These are phyloP conservation scores for Suillus alpinus DNA, from an alignment of 768 basidiomycete genomes.

Conservation along the genomic window DNA sequence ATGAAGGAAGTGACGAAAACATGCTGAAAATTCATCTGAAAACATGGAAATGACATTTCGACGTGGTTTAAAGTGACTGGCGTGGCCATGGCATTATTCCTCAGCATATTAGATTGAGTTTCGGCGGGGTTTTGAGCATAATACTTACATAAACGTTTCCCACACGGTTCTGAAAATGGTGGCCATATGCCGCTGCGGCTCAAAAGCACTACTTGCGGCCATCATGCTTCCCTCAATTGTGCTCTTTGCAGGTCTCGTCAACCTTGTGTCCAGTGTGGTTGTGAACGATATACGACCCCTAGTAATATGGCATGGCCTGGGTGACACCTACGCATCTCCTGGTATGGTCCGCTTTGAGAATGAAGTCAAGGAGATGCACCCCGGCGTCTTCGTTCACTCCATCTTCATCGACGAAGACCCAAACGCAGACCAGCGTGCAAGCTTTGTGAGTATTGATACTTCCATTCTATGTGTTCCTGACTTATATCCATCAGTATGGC, in stretches of 20 bases:
- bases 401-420: slow-evolving; percentile 62
- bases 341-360: slow-evolving; percentile 69
- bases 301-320: slow-evolving; percentile 79
- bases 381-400: slow-evolving; percentile 76
- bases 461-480: background rate
- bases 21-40: background rate
- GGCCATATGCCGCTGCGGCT: background rate
- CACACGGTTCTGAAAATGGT: background rate
- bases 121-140: too few relatives aligned
- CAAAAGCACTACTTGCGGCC: background rate
- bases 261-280: slow-evolving; percentile 12
- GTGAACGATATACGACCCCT: slow-evolving; percentile 44
- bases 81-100: too few relatives aligned
- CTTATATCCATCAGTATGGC: slow-evolving; percentile 55
- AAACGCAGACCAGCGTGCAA: slow-evolving; percentile 64
- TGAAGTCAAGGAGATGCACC: slow-evolving; percentile 59
- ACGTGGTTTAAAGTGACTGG: too few relatives aligned
- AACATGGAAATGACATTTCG: too few relatives aligned
- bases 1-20: background rate
- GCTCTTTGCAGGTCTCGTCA: slow-evolving; percentile 14
- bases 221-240: slow-evolving; percentile 15
- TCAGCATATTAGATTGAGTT: too few relatives aligned
- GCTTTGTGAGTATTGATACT: slow-evolving; percentile 55
- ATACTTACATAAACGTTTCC: background rate
- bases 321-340: slow-evolving; percentile 72